Conservation (phyloP, 306 rosid species). For the Vigna angularis region DNA sequence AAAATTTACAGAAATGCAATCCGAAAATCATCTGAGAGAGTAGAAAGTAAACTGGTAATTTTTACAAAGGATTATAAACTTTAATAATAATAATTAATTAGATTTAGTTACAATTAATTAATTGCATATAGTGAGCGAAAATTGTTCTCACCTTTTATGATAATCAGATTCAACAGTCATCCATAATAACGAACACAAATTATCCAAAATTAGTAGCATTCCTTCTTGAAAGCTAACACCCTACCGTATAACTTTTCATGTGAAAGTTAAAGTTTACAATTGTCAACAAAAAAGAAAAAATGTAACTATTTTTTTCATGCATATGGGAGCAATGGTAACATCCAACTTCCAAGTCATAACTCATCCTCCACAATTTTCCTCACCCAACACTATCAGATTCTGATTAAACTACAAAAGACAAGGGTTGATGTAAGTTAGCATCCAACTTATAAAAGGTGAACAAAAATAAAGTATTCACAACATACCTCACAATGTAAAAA, state of each 20-base stretch:
- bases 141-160: background rate
- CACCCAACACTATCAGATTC: background rate
- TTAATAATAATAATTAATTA: no score
- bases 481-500: conserved; percentile 45
- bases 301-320: background rate
- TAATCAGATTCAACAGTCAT: background rate
- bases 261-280: conserved; percentile 29
- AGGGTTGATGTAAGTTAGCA: conserved; percentile 30
- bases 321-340: conserved; percentile 3
- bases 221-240: conserved; percentile 21
- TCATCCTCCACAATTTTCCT: conserved; percentile 14
- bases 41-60: no score
- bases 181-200: conserved; percentile 8
- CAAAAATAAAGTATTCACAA: conserved; percentile 20
- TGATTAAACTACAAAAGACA: conserved; percentile 44
- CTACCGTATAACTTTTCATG: conserved; percentile 21
- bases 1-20: no score
- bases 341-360: conserved; percentile 13
- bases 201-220: background rate
- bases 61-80: no score
- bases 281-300: conserved; percentile 13
- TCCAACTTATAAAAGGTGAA: conserved; percentile 23
- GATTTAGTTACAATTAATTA: no score
- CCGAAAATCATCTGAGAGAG: no score
- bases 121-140: no score